Evolutionary conservation across 306 rosid genomes (phyloP).

Genomic region (Sophora flavescens): DNA sequence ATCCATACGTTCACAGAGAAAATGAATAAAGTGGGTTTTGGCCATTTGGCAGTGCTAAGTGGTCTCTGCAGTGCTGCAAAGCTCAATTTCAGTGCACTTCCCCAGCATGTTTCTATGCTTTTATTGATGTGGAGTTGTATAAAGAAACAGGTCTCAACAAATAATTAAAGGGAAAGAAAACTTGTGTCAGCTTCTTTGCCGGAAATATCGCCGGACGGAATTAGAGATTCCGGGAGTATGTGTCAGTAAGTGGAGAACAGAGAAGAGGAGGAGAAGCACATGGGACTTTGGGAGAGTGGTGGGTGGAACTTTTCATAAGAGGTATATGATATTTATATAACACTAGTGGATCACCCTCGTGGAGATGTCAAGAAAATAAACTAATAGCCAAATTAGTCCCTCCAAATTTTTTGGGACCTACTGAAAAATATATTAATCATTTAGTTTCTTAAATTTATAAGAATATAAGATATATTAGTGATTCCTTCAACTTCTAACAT

Average conservation of each 20-base stretch:
- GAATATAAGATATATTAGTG: too few relatives aligned
- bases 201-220: constrained; percentile 46
- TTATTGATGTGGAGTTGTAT: constrained; percentile 9
- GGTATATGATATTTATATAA: too few relatives aligned
- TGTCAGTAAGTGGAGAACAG: constrained; percentile 1
- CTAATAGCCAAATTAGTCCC: too few relatives aligned
- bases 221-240: constrained; percentile 43
- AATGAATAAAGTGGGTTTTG: neutral
- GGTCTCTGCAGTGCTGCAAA: constrained; percentile 34
- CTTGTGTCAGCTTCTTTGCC: constrained; percentile 47
- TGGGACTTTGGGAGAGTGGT: constrained; percentile 33
- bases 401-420: too few relatives aligned
- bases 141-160: constrained; percentile 12
- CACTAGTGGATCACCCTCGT: too few relatives aligned
- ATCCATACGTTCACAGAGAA: constrained; percentile 42
- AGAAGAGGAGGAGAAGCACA: neutral
- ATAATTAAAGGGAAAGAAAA: constrained; percentile 45
- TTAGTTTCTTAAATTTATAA: too few relatives aligned
- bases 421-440: too few relatives aligned
- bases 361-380: too few relatives aligned
- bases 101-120: constrained; percentile 27
- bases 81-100: constrained; percentile 46
- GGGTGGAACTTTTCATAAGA: constrained; percentile 36
- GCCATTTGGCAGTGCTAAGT: neutral
- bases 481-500: too few relatives aligned